phyloP scores from a whole-genome alignment of 129 eudicot species.

The Arctium lappa region DNA sequence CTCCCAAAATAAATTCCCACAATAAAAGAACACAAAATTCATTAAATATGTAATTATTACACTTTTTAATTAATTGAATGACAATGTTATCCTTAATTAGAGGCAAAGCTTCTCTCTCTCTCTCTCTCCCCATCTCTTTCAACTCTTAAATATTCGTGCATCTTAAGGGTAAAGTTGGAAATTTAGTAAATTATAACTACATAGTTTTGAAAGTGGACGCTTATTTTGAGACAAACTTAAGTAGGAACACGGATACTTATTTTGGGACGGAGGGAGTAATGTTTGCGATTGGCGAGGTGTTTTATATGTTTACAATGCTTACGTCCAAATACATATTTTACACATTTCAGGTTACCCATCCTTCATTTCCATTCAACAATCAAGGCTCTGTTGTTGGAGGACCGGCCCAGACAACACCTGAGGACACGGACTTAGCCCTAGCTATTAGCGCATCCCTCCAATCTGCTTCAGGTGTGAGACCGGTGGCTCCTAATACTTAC shows the following conservation, averaged over 20 bases:
- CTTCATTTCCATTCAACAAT: slow-evolving; percentile 49
- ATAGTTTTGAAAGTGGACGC: background rate
- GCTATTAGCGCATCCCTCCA: slow-evolving; percentile 79
- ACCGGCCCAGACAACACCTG: slow-evolving; percentile 47
- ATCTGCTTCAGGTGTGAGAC: slow-evolving; percentile 34
- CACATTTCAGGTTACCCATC: slow-evolving; percentile 54
- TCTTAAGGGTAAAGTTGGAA: background rate
- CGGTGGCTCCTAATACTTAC: slow-evolving; percentile 20
- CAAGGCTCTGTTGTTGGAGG: slow-evolving; percentile 36
- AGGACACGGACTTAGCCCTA: slow-evolving; percentile 55
- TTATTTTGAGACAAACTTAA: background rate
- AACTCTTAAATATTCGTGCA: background rate
- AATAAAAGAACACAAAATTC: background rate
- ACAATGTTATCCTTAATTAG: background rate
- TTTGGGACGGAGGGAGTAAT: background rate
- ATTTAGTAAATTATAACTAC: background rate
- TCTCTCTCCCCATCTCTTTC: background rate
- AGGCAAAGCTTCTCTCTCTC: background rate
- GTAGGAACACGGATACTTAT: background rate
- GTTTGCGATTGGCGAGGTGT: background rate
- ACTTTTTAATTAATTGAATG: background rate
- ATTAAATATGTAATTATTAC: background rate
- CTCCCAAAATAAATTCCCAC: background rate
- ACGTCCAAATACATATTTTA: background rate
- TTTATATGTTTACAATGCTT: background rate